Base-by-base conservation (phyloP, 2,329 filamentous ascomycete species). In the Byssothecium circinans region DNA sequence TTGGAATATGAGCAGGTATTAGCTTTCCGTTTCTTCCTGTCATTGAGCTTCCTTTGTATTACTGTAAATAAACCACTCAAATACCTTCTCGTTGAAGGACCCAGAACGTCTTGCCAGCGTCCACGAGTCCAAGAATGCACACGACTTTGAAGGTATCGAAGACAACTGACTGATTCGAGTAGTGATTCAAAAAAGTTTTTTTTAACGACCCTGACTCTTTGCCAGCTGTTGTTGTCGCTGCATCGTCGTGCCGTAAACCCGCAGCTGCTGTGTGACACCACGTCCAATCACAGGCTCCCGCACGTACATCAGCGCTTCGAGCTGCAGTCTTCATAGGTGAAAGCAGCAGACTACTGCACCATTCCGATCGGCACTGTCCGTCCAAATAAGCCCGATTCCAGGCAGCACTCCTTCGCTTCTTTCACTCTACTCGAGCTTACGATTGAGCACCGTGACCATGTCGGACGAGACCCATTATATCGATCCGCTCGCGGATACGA, bases 401-500 rank as follows among this genome's bases (percentile, higher is more conserved):
- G n/a, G 15, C n/a, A 17, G 7, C 25, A 7, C 7, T 11, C 11
- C 15, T 34, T 17, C 12, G 7, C n/a, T 17, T 17, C 17, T 36
- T 36, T 19, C 33, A 8, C 19, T 11, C 33, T 6, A 10, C 10
- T 36, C 19, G 8, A 36, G 5, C 33, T 18, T 17, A 36, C 10
- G 11, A 36, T 17, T 8, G 33, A 27, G 25, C 25, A 27, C 25
- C 11, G 33, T 17, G 8, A 19, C 10, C n/a, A 41, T 41, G 39
- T 10, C 39, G 15, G 27, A 22, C 15, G 17, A n/a, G 19, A 15
- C n/a, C 18, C 39, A 41, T 17, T 18, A 32, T 8, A 20, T 41
- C 27, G 39, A 41, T n/a, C 39, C 39, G 17, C 17, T 4, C 29
- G 33, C 34, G 5, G 49, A 51, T 41, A 44, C 49, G 4, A 20